Evolutionary conservation across 805 yeast species (phyloP).

Genomic region (Lipomyces yamadae): DNA sequence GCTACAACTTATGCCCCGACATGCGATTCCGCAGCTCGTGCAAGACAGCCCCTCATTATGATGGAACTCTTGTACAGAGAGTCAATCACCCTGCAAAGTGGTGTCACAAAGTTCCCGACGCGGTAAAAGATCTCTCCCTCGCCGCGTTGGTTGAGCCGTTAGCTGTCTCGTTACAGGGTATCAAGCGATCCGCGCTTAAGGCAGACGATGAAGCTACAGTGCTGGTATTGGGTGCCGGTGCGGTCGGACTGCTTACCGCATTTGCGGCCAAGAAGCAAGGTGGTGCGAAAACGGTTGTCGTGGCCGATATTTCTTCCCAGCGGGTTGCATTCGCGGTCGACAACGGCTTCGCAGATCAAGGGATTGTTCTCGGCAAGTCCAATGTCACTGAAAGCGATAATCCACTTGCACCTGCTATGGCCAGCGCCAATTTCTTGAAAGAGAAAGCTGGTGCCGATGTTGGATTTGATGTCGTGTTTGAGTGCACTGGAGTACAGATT

Average conservation of each 20-base stretch:
- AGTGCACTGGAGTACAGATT: constrained; percentile 61
- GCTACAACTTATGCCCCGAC: constrained; percentile 82
- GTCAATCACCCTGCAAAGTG: constrained; percentile 71
- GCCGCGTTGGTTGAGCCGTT: constrained; percentile 85
- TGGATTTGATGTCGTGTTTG: constrained; percentile 44
- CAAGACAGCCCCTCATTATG: constrained; percentile 74
- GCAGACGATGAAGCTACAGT: constrained; percentile 63
- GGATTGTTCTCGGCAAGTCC: constrained; percentile 38
- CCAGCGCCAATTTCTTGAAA: constrained; percentile 18
- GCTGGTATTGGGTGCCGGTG: constrained; percentile 82
- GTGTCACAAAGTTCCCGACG: constrained; percentile 68
- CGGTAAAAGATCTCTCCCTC: constrained; percentile 40
- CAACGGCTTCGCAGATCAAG: constrained; percentile 43
- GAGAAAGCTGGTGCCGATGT: constrained; percentile 29
- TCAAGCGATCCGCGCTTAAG: constrained; percentile 59
- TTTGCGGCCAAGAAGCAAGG: constrained; percentile 64
- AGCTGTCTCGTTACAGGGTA: constrained; percentile 81
- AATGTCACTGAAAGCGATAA: constrained; percentile 24
- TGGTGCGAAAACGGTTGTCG: constrained; percentile 71
- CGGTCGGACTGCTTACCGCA: constrained; percentile 76
- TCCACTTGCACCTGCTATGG: constrained; percentile 36
- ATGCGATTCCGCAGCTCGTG: constrained; percentile 69
- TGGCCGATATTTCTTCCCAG: constrained; percentile 62
- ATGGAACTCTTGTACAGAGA: constrained; percentile 91
- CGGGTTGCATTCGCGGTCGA: constrained; percentile 45